Evolutionary conservation across 768 basidiomycete genomes (phyloP).

Genomic region (Stropharia rugosoannulata): DNA sequence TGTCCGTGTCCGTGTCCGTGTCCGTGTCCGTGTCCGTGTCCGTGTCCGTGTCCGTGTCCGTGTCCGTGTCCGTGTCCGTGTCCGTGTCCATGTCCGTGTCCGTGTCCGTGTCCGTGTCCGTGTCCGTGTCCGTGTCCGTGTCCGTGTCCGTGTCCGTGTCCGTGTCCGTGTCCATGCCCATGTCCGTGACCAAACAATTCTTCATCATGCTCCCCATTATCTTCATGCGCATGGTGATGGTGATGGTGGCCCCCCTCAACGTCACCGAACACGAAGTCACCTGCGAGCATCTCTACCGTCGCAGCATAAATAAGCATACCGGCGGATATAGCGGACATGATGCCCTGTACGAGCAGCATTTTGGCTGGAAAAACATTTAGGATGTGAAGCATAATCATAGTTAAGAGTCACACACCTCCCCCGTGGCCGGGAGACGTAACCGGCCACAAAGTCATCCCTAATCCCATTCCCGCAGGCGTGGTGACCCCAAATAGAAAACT

Average conservation of each 20-base stretch:
- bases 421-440: conserved; percentile 19
- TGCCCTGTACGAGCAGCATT: conserved; percentile 59
- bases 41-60: conserved; percentile 7
- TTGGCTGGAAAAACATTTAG: neutral
- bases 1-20: too few species aligned
- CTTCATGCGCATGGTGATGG: conserved; percentile 20
- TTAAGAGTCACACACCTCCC: conserved; percentile 2
- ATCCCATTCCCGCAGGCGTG: conserved; percentile 65
- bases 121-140: neutral
- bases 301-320: conserved; percentile 84
- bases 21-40: neutral
- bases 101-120: conserved; percentile 2
- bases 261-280: conserved; percentile 79
- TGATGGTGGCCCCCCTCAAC: conserved; percentile 29
- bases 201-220: neutral
- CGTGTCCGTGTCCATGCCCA: conserved; percentile 6
- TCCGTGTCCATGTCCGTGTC: conserved; percentile 2
- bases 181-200: conserved; percentile 1
- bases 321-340: conserved; percentile 81
- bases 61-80: too few species aligned
- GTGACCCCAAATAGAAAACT: conserved; percentile 70
- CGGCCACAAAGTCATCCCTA: conserved; percentile 50
- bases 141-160: neutral
- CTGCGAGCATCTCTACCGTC: conserved; percentile 86
- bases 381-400: neutral